Base-by-base conservation (phyloP, 306 rosid species). In the Corylus heterophylla region DNA sequence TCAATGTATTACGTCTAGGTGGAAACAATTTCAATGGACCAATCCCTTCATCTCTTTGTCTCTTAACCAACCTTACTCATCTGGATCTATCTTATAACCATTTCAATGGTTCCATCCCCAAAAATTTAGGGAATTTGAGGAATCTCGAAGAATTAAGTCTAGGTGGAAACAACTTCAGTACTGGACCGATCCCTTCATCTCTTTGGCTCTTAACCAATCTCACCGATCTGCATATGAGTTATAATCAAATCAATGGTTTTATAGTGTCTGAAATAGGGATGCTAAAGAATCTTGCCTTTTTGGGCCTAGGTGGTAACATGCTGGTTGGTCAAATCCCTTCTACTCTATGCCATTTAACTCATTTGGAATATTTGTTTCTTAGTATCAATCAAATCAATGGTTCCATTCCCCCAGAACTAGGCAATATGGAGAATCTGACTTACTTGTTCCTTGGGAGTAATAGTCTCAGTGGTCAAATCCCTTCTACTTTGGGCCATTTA, bases 1-100 rank as follows among this genome's bases (percentile, higher is more conserved):
- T 37, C 42, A 0, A 3, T 5, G 0, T 3, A 37, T 37, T 5
- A 37, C 3, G 6, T 37, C 42, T 37, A 37, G 4, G 5, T 37
- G 0, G 0, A 3, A 37, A 37, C 6, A 37, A 37, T 1, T 37
- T 37, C 4, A 37, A 0, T 37, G 42, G 42, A 37, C 42, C 5
- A 37, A 5, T 37, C 6, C 42, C 42, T 37, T 37, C 42, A 37
- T 37, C 42, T 37, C 42, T 37, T 3, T 37, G 42, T 6, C 42
- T 37, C 6, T 37, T 37, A 3, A 3, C 42, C 6, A 37, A 37
- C 4, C 6, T 37, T 0, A 5, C 0, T 0, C 0, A 2, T 3
- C 6, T 37, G 42, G 4, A 37, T 5, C 8, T 81, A 8, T 1
- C 3, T 2, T n/a, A 1, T 0, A 80, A 74, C 16, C 54, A 73